Evolutionary conservation across 257 asterid genomes (phyloP).

Genomic region (Ilex asprella): DNA sequence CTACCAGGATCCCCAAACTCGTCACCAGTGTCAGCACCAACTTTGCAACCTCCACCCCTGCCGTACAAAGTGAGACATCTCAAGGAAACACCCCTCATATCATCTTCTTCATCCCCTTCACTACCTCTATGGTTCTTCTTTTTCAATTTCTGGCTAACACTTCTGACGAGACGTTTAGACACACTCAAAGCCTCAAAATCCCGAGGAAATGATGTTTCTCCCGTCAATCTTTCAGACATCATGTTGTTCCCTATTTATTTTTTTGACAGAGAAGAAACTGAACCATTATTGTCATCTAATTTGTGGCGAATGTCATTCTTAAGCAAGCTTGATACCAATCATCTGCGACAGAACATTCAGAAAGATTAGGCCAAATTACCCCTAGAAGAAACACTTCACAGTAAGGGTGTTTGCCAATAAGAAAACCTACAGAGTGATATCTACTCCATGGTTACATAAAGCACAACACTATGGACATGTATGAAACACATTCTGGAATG

Average conservation of each 20-base stretch:
- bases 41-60: slow-evolving; percentile 95
- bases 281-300: slow-evolving; percentile 16
- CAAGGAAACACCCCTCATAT: slow-evolving; percentile 47
- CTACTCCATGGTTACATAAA: neutral
- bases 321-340: slow-evolving; percentile 1
- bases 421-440: neutral
- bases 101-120: slow-evolving; percentile 51
- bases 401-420: too few relatives aligned
- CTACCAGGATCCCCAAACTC: slow-evolving; percentile 46
- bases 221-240: slow-evolving; percentile 37
- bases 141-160: slow-evolving; percentile 73
- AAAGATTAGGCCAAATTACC: slow-evolving; percentile 10
- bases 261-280: slow-evolving; percentile 1
- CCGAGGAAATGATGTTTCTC: slow-evolving; percentile 36
- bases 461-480: too few relatives aligned
- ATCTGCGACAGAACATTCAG: slow-evolving; percentile 29
- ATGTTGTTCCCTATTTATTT: slow-evolving; percentile 24
- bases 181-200: slow-evolving; percentile 57
- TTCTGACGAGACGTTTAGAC: slow-evolving; percentile 61
- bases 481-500: too few relatives aligned
- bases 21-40: slow-evolving; percentile 77
- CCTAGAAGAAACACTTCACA: slow-evolving; percentile 3
- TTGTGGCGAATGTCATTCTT: neutral
- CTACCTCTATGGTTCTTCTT: slow-evolving; percentile 42
- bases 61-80: slow-evolving; percentile 71